Percentiles rank a stretch among this genome's conserved stretches.
These are phyloP conservation scores for Globisporangium cylindrosporum DNA, from an alignment of 352 stramenopile genomes.

Conservation along the genomic window DNA sequence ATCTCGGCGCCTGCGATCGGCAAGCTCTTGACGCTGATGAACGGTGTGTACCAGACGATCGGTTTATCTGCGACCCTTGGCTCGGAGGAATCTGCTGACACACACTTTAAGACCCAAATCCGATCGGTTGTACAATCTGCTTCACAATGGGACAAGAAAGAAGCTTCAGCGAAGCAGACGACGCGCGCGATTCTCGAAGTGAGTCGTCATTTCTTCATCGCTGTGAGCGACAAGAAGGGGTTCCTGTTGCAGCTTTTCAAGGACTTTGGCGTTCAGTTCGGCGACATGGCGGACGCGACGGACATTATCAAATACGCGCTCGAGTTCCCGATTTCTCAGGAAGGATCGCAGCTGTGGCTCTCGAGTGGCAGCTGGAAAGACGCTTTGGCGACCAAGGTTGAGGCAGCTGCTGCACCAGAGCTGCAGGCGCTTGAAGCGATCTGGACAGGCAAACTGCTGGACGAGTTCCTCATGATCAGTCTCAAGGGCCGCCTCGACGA, in stretches of 20 bases:
- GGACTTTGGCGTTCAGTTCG: conserved; percentile 65
- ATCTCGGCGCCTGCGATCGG: conserved; percentile 15
- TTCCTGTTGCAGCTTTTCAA: conserved; percentile 72
- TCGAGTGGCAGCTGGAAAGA: conserved; percentile 56
- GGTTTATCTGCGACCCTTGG: conserved; percentile 22
- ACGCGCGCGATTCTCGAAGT: conserved; percentile 35
- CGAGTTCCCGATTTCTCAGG: conserved; percentile 46
- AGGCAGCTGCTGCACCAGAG: not conserved
- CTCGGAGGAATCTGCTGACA: conserved; percentile 20
- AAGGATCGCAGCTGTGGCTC: conserved; percentile 45
- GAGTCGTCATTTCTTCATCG: conserved; percentile 49
- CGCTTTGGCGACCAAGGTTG: not conserved
- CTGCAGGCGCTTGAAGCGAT: conserved; percentile 43
- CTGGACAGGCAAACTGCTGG: conserved; percentile 71
- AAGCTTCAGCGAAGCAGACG: conserved; percentile 17
- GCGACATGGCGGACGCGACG: conserved; percentile 54
- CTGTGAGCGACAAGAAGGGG: conserved; percentile 53
- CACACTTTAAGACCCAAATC: conserved; percentile 50
- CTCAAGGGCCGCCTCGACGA: conserved; percentile 73
- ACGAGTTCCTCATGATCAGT: conserved; percentile 81
- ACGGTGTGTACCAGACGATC: conserved; percentile 39
- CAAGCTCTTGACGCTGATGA: conserved; percentile 39
- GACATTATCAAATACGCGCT: conserved; percentile 57
- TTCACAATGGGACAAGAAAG: conserved; percentile 29
- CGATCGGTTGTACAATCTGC: conserved; percentile 36